Evolutionary conservation across 129 eudicot species (phyloP), one percentile per base, ranked within the genome.

Genomic region (Artemisia annua): DNA sequence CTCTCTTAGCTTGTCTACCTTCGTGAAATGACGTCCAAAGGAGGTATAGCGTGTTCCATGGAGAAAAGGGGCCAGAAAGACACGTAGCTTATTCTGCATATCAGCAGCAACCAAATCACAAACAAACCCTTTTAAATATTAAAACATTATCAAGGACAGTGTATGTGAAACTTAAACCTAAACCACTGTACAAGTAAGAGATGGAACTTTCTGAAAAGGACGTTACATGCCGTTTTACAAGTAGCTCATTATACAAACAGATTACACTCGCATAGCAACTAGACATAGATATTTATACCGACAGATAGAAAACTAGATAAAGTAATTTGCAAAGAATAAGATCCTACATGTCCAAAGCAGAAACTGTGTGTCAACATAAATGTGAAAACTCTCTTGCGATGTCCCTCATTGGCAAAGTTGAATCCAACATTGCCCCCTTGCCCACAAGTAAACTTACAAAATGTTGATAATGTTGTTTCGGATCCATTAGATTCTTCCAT

Each of bases 1-100:
- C 89, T 79, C 89, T 69, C 59, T 75, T 56, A 85, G 89, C 75
- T 85, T 85, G 46, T 82, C 89, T 9, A 72, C 76, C 52, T 85
- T 82, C 24, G 89, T 85, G 60, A 85, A 85, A 66, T 85, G 89
- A 44, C 89, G 86, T 1, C 89, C 89, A 76, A 46, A 82, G 50
- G 86, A 82, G 24, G 86, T 78, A 74, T 82, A 85, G 3, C 84
- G 74, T 63, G 44, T 12, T 64, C 86, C 86, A 76, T 63, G 35
- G 18, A 85, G 78, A 80, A 82, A 85, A 43, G 89, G 89, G 48
- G 80, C 78, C 16, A 85, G 86, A 79, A 67, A 82, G 14, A 82
- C 62, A 1, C 9, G 14, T 46, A 79, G 80, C 82, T 76, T 85
- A 16, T 35, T 65, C 89, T 85, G 82, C 75, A 79, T 17, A 61